Base-by-base conservation (phyloP, 2,329 filamentous ascomycete species). In the Aureobasidium sp. region DNA sequence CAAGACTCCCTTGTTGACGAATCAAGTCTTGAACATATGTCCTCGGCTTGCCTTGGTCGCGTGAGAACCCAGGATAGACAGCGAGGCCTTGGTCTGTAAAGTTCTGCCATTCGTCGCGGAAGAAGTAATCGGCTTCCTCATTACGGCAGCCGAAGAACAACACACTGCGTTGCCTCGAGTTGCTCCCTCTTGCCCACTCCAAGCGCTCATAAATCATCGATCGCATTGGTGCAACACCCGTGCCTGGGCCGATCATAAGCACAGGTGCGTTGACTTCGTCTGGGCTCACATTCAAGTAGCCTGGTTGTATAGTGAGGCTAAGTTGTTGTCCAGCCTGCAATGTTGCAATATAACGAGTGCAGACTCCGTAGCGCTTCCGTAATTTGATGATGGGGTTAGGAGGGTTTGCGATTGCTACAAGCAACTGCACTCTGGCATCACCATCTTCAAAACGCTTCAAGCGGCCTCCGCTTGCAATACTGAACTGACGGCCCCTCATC, bases 401-500 rank as follows among this genome's bases (percentile, higher is more conserved):
- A 9, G 72, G 79, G 65, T 66, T 73, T 67, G 62, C 65, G 12
- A 68, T 70, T 2, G 73, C 73, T 14, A 75, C 69, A 17, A 75
- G 67, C 11, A 75, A 67, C 59, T 74, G 67, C 2, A 74, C 65
- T 56, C 67, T 67, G 2, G 71, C 73, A 12, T 61, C 55, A 4
- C 67, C 67, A 14, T 58, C 44, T 8, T 67, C 27, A 64, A 67
- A 61, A 9, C 48, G 55, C 52, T 77, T 72, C 9, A 76, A 69
- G 1, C 64, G 64, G 6, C 86, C 87, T 7, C 88, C 87, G 66
- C 89, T 94, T 37, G 91, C 90, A 64, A 97, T 92, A 73, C 92
- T 97, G 72, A 96, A 99, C 68, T 96, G 89, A 6, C 94, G 84
- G n/a, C 87, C 88, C n/a, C 91, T 86, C 51, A 97, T 87, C 3